These are phyloP conservation scores for Circinella umbellata DNA, from an alignment of 371 early-diverging fungal species.

Conservation along the genomic window DNA sequence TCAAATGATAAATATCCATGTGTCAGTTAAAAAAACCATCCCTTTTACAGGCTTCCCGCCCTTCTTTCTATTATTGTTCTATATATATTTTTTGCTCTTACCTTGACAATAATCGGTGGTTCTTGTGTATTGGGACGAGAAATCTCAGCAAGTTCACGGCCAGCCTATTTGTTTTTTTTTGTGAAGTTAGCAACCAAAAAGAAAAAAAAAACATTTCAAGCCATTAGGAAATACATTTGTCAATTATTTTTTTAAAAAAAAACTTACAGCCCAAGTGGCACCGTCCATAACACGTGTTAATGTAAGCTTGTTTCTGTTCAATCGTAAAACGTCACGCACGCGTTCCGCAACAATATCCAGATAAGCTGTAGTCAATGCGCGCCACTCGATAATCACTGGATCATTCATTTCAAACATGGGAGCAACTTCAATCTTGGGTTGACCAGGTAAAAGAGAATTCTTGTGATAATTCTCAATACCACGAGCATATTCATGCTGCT, in stretches of 20 bases:
- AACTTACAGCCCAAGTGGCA: conserved; percentile 82
- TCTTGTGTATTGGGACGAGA: conserved; percentile 83
- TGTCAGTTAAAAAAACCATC: too few relatives aligned
- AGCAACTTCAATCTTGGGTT: conserved; percentile 50
- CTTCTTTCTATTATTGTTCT: background rate
- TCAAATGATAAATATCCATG: background rate
- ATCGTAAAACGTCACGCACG: conserved; percentile 64
- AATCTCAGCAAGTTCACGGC: conserved; percentile 85
- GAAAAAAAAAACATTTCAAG: too few relatives aligned
- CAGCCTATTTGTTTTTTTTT: conserved; percentile 60
- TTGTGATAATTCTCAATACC: conserved; percentile 47
- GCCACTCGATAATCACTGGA: conserved; percentile 90
- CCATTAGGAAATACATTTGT: too few relatives aligned
- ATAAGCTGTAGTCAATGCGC: conserved; percentile 86
- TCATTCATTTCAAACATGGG: conserved; percentile 82
- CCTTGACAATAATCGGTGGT: conserved; percentile 85
- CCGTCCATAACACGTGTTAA: conserved; percentile 89
- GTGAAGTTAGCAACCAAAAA: too few relatives aligned
- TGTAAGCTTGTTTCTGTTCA: conserved; percentile 64
- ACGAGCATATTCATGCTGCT: conserved; percentile 41
- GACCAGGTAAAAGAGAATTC: conserved; percentile 46
- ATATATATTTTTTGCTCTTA: conserved; percentile 1
- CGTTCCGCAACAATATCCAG: conserved; percentile 76
- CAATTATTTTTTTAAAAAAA: background rate
- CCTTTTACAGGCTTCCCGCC: too few relatives aligned